Conservation (phyloP, 176 grass and related monocot genomes). For the Chloris gayana region DNA sequence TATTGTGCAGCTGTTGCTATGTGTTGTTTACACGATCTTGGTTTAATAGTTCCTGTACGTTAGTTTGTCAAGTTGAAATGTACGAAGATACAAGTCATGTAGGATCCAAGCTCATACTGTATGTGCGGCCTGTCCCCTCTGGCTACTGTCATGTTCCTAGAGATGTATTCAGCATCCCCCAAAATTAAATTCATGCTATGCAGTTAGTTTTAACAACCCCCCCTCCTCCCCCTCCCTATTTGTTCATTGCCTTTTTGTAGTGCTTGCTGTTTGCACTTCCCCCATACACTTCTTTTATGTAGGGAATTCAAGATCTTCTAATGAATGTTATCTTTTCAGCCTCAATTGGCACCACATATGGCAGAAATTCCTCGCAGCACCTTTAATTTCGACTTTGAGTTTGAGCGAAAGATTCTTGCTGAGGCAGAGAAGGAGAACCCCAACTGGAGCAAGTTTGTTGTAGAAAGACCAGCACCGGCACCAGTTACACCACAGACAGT, state of each 20-base stretch:
- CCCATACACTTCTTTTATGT: neutral
- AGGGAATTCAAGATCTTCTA: neutral
- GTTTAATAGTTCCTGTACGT: slow-evolving; percentile 7
- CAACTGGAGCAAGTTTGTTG: slow-evolving; percentile 76
- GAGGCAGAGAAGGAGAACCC: slow-evolving; percentile 91
- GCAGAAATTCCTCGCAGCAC: slow-evolving; percentile 75
- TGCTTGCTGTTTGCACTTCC: neutral
- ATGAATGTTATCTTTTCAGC: slow-evolving; percentile 41
- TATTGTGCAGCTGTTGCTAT: neutral
- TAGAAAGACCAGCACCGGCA: slow-evolving; percentile 51
- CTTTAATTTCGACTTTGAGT: slow-evolving; percentile 95
- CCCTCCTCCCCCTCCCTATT: no score
- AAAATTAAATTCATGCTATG: neutral
- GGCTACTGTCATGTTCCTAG: slow-evolving; percentile 1
- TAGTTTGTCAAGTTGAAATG: slow-evolving; percentile 9
- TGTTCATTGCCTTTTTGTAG: neutral
- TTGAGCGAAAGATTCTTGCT: slow-evolving; percentile 86
- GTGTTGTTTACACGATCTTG: neutral
- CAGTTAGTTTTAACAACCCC: neutral
- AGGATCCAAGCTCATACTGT: neutral
- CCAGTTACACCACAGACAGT: neutral
- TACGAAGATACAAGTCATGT: neutral
- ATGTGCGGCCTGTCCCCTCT: neutral
- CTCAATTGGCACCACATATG: slow-evolving; percentile 69
- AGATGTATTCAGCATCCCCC: slow-evolving; percentile 6